Base-by-base conservation (phyloP, 2,329 filamentous ascomycete species). In the Bipolaris bicolor region DNA sequence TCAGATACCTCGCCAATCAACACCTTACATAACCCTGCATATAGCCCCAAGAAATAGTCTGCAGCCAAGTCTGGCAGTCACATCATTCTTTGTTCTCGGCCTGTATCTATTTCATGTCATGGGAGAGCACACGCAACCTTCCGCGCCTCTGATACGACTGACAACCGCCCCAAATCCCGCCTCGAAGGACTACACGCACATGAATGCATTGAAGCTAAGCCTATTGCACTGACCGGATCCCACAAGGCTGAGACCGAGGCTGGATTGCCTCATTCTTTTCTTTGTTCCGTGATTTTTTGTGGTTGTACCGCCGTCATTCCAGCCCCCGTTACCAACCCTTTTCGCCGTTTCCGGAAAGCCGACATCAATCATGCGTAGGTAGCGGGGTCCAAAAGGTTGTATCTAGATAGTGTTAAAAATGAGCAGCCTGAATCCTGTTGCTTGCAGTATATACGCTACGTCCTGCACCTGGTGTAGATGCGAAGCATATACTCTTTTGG, bases 221-320 rank as follows among this genome's bases (percentile, higher is more conserved):
- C 10, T 15, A 13, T 58, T 60, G 16, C 15, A 44, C 40, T 58
- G 33, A 60, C 55, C 58, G 55, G 44, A 54, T 4, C 3, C 15
- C 15, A 11, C 50, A 39, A 49, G 55, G 44, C 54, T 50, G 45
- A 29, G 39, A 3, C 11, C 6, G 11, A 16, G 13, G 13, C 16
- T 16, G 15, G 18, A 26, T n/a, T 3, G 13, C 33, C 20, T 37
- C 5, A 37, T 37, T 24, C 3, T n/a, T 3, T 13, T 15, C 39
- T 5, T 20, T 24, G 26, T 29, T 45, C 22, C 4, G 29, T 48
- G 16, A 29, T 26, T 18, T 20, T 41, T n/a, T 46, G 26, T 24
- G 24, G 36, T 26, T 18, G 33, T 40, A 26, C 20, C 2, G 7
- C 29, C 2, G 29, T 10, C 10, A 36, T 49, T 24, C 36, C 33